Conservation (phyloP, 257 asterid genomes). For the Forsythia suspensa region DNA sequence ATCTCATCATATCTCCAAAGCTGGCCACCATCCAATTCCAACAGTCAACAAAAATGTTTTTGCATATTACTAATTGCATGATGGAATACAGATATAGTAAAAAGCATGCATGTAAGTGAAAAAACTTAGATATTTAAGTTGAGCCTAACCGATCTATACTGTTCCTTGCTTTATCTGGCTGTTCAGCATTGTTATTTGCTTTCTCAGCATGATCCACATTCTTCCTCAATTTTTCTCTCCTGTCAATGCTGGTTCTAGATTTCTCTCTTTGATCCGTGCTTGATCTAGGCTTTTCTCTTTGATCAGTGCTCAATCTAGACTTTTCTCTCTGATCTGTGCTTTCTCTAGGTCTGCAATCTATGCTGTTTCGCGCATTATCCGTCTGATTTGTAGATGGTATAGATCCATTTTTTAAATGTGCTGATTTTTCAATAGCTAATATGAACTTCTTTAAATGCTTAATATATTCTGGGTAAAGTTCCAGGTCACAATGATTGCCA, state of each 20-base stretch:
- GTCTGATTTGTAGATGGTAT: slow-evolving; percentile 39
- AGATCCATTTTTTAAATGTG: slow-evolving; percentile 47
- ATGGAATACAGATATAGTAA: slow-evolving; percentile 8
- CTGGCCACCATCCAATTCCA: slow-evolving; percentile 64
- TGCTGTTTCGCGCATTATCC: slow-evolving; percentile 60
- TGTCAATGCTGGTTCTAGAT: slow-evolving; percentile 66
- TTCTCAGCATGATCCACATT: slow-evolving; percentile 57
- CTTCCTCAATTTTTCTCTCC: slow-evolving; percentile 64
- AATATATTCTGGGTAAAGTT: slow-evolving; percentile 86
- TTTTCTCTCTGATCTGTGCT: slow-evolving; percentile 81
- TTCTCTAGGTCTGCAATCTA: slow-evolving; percentile 71
- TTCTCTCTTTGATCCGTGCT: slow-evolving; percentile 69
- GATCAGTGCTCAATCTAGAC: slow-evolving; percentile 73
- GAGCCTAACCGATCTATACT: slow-evolving; percentile 95
- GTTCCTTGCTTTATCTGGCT: slow-evolving; percentile 83
- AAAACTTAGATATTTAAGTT: slow-evolving; percentile 34
- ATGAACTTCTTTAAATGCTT: slow-evolving; percentile 88
- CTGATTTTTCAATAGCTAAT: slow-evolving; percentile 71
- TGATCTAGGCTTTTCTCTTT: slow-evolving; percentile 60
- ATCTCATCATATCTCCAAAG: slow-evolving; percentile 90
- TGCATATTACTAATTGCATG: slow-evolving; percentile 16
- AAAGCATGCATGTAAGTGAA: slow-evolving; percentile 17
- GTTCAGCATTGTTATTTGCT: slow-evolving; percentile 56
- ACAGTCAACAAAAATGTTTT: slow-evolving; percentile 34
- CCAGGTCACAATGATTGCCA: slow-evolving; percentile 95